A percentile compares a stretch with the other conserved stretches of the same genome.
Conservation (phyloP, 225 moss, liverwort and hornwort species). For the Marchantia paleacea region DNA sequence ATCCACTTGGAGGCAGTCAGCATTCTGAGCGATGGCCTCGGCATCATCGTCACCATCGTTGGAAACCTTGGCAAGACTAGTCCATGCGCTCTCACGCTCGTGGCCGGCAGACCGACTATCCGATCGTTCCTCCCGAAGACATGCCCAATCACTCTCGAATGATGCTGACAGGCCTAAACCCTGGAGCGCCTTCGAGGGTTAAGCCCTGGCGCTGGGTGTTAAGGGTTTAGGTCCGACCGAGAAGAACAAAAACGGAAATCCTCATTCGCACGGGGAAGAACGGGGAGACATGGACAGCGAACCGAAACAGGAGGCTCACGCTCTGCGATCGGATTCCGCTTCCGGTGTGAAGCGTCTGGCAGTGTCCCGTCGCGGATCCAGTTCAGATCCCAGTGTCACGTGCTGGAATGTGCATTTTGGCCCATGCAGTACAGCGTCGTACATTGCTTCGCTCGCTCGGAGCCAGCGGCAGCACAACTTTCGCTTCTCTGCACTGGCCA, state of each 20-base stretch:
- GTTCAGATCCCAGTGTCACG: neutral
- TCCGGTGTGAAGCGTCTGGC: neutral
- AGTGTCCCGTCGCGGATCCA: neutral
- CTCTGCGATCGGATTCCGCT: neutral
- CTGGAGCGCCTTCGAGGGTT: neutral
- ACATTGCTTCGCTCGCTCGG: neutral
- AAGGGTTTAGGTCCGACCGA: neutral
- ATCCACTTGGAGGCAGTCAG: neutral
- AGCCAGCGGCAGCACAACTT: neutral
- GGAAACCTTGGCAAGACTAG: slow-evolving; percentile 17
- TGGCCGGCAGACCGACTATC: neutral
- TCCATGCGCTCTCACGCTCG: slow-evolving; percentile 5
- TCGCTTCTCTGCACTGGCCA: neutral
- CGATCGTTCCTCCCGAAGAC: neutral
- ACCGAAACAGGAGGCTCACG: neutral
- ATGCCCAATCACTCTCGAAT: neutral
- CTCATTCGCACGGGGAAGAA: neutral
- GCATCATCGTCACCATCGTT: slow-evolving; percentile 14
- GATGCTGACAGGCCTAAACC: neutral
- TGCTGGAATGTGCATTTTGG: neutral
- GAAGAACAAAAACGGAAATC: too few species aligned
- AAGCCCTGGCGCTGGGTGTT: neutral
- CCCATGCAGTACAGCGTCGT: neutral
- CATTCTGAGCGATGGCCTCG: neutral
- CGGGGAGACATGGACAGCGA: neutral